A percentile compares a stretch with the other conserved stretches of the same genome.
Conservation (phyloP, 1,284 basidiomycete species). For the Spongiforma sp. region DNA sequence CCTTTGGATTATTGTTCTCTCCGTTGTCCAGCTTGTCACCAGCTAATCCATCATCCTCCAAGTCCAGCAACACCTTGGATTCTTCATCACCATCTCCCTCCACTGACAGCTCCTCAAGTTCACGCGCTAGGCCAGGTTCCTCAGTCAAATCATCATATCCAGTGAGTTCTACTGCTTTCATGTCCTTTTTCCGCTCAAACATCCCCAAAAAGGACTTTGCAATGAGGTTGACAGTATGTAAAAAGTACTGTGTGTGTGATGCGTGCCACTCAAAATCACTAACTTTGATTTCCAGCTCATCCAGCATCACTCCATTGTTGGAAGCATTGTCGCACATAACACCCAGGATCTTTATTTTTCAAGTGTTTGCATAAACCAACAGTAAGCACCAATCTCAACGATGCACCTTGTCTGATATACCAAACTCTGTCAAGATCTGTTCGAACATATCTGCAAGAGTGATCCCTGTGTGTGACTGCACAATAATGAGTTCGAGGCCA, state of each 20-base stretch:
- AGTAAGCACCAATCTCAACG: not conserved
- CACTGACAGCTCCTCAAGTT: not conserved
- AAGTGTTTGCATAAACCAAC: not conserved
- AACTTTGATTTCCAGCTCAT: not conserved
- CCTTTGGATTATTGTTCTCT: not conserved
- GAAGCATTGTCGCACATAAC: not conserved
- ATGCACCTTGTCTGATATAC: not conserved
- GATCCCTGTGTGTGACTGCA: not conserved
- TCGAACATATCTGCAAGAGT: not conserved
- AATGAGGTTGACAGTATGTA: not conserved
- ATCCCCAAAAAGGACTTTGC: not conserved
- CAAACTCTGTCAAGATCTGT: not conserved
- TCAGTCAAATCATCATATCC: not conserved
- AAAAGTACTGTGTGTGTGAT: not conserved
- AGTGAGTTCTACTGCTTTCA: not conserved
- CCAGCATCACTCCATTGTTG: not conserved
- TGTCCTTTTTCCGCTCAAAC: not conserved
- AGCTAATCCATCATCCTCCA: not conserved
- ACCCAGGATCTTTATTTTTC: not conserved
- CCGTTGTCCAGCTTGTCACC: not conserved
- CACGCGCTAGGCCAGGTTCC: not conserved
- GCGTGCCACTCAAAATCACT: not conserved
- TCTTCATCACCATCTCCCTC: not conserved
- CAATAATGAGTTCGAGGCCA: not conserved
- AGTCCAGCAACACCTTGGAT: not conserved